A percentile compares a stretch with the other conserved stretches of the same genome.
Conservation (phyloP, 1,284 basidiomycete species). For the Pseudozyma sp. region DNA sequence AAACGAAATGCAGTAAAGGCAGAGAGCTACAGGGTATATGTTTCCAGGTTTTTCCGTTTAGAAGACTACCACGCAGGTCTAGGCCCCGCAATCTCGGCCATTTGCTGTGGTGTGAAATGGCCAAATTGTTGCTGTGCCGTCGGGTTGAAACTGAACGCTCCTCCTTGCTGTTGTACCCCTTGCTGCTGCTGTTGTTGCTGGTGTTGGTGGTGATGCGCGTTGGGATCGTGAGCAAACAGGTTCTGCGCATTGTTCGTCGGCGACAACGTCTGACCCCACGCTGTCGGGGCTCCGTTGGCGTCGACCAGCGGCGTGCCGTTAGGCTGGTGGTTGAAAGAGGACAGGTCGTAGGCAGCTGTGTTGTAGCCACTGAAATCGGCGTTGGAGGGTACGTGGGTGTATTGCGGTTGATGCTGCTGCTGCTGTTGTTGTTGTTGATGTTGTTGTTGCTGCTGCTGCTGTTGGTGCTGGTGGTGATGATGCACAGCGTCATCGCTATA, state of each 20-base stretch:
- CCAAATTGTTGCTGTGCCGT: constrained; percentile 25
- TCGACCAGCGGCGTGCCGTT: constrained; percentile 11
- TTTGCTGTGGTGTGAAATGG: constrained; percentile 45
- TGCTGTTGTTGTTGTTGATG: constrained; percentile 29
- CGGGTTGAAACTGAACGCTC: constrained; percentile 14
- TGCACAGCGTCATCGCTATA: constrained; percentile 38
- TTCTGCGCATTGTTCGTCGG: constrained; percentile 18
- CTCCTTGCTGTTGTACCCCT: constrained; percentile 20
- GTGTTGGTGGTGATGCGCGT: constrained; percentile 25
- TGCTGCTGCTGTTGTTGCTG: constrained; percentile 16
- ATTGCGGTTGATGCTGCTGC: constrained; percentile 31
- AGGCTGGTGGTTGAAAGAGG: constrained; percentile 9
- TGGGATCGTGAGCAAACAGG: constrained; percentile 23
- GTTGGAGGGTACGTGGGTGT: constrained; percentile 29
- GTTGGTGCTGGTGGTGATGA: constrained; percentile 45
- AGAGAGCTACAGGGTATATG: constrained; percentile 5
- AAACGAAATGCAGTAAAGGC: not conserved
- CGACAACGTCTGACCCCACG: constrained; percentile 30
- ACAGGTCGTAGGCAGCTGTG: constrained; percentile 6
- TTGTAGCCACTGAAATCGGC: constrained; percentile 29
- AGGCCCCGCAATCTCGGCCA: constrained; percentile 41
- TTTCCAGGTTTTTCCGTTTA: too few relatives aligned
- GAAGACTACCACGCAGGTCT: constrained; percentile 29
- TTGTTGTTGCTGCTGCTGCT: constrained; percentile 57
- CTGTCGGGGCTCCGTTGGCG: constrained; percentile 14